Evolutionary conservation across 148 eudicot species (phyloP).

Genomic region (Spergularia bocconei): DNA sequence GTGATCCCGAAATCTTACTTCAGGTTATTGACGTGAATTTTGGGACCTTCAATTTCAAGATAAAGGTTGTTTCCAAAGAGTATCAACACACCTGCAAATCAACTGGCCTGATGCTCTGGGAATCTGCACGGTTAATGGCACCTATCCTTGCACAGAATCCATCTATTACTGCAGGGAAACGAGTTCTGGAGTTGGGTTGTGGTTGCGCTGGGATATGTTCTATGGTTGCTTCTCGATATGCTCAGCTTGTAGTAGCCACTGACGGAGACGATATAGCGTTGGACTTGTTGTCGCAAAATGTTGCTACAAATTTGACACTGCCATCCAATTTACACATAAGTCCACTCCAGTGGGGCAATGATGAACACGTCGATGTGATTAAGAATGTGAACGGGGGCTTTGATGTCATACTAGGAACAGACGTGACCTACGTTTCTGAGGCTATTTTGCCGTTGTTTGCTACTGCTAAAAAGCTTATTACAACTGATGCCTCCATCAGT

Average conservation of each 20-base stretch:
- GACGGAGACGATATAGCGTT: conserved; percentile 72
- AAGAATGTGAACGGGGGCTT: conserved; percentile 55
- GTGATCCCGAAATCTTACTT: conserved; percentile 3
- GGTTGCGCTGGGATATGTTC: conserved; percentile 89
- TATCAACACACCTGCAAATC: conserved; percentile 92
- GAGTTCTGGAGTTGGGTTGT: conserved; percentile 73
- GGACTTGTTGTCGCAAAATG: conserved; percentile 51
- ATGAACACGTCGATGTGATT: conserved; percentile 51
- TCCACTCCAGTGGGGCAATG: conserved; percentile 70
- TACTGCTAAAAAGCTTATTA: conserved; percentile 66
- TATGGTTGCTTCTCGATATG: conserved; percentile 61
- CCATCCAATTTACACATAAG: conserved; percentile 30
- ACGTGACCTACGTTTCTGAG: conserved; percentile 71
- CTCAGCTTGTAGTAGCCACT: conserved; percentile 72
- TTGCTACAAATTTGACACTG: conserved; percentile 45
- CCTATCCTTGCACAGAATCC: conserved; percentile 65
- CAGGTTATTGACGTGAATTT: conserved; percentile 55
- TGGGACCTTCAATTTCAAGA: conserved; percentile 50
- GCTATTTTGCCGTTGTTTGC: conserved; percentile 73
- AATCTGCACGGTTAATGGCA: conserved; percentile 87
- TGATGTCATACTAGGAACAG: conserved; percentile 82
- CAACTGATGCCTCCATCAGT: conserved; percentile 14
- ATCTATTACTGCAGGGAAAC: conserved; percentile 57
- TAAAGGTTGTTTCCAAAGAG: conserved; percentile 70
- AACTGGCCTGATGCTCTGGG: conserved; percentile 96